Base-by-base conservation (phyloP, 78 protist species). In the Polysphondylium violaceum region DNA sequence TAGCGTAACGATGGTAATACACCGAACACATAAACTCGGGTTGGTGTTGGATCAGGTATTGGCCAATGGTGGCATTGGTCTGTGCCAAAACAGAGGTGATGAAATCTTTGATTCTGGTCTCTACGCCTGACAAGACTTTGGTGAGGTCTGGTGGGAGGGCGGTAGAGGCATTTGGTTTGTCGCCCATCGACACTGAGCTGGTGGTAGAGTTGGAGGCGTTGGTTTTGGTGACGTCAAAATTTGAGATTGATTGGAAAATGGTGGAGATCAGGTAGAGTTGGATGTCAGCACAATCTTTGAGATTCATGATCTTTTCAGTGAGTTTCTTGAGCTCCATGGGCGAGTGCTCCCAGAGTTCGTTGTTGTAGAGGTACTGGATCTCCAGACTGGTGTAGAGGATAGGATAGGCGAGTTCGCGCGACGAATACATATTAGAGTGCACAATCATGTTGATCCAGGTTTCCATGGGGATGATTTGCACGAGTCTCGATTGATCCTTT, bases 401-500 rank as follows among this genome's bases (percentile, higher is more conserved):
- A 27, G 58, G 76, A 68, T 36, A 68, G 27, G 38, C 43, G 3
- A 27, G 27, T 43, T 68, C 76, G 0, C 38, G 25, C 16, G 59
- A 25, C 16, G 38, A 53, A 36, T 43, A 43, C 53, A 68, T 68
- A 43, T 44, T 68, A 12, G 76, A 41, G 23, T 44, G 38, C 14
- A 41, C 27, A 23, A 68, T 36, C 27, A 68, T 43, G 27, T 68
- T 35, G 1, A 78, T 44, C 88, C 88, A 78, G 21, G 36, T 38
- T 55, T 55, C 43, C 51, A 51, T 51, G 25, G 76, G 89, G 12
- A 53, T 51, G 23, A 78, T 29, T 21, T 50, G 60, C 14, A 50
- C 76, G 16, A 64, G 16, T 23, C 59, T 33, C 8, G 75, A 31
- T 65, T 47, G 61, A 68, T 79, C 89, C n/a, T 58, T 79, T 51